phyloP scores from a whole-genome alignment of 2,329 filamentous ascomycete genomes.

The Penicillium corylophilum region DNA sequence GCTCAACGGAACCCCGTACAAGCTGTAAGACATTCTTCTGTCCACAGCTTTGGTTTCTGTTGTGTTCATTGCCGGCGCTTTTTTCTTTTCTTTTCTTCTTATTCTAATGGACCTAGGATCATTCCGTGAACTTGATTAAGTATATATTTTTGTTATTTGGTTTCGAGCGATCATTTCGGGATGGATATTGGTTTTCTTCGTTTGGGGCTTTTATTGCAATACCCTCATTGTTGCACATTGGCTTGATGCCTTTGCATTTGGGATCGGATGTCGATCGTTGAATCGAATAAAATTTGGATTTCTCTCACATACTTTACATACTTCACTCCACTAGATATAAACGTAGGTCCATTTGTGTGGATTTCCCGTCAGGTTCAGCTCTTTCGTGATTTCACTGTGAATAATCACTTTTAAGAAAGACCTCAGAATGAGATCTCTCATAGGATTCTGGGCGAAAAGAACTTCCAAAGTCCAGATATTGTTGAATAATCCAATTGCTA shows the following conservation, averaged over 20 bases:
- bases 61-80: not conserved
- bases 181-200: conserved; percentile 3
- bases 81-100: not conserved
- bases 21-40: conserved; percentile 32
- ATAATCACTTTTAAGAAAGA: too few relatives aligned
- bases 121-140: conserved; percentile 10
- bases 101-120: conserved; percentile 19
- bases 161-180: conserved; percentile 20
- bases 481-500: too few relatives aligned
- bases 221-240: conserved; percentile 6
- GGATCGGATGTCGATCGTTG: conserved; percentile 5
- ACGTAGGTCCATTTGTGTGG: too few relatives aligned
- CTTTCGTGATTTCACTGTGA: too few relatives aligned
- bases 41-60: not conserved
- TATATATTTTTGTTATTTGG: conserved; percentile 1
- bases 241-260: conserved; percentile 11
- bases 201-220: conserved; percentile 9
- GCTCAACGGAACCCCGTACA: conserved; percentile 25
- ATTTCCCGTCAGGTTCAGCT: too few relatives aligned
- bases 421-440: too few relatives aligned
- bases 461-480: too few relatives aligned
- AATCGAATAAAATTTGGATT: conserved; percentile 4
- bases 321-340: not conserved
- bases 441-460: too few relatives aligned
- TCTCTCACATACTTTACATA: not conserved